Evolutionary conservation across 345 rosid species (phyloP).

Genomic region (Acer negundo): DNA sequence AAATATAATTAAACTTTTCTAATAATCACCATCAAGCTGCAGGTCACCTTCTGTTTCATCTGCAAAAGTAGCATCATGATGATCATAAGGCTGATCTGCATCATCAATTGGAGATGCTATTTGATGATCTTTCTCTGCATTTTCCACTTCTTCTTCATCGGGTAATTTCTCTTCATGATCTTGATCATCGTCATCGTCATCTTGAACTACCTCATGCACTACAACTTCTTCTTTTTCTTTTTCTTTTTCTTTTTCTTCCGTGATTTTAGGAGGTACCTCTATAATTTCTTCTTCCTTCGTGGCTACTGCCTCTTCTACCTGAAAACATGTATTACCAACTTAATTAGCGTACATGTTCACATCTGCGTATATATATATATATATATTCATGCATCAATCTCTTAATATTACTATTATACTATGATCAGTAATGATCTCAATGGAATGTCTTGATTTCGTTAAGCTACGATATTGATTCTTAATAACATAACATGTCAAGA

Average conservation of each 20-base stretch:
- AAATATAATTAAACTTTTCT: no score
- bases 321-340: neutral
- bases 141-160: constrained; percentile 11
- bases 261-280: neutral
- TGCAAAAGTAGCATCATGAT: neutral
- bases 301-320: constrained; percentile 15
- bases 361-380: neutral
- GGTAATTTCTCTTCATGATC: neutral
- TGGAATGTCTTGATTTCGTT: no score
- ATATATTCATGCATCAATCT: no score
- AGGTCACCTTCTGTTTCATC: constrained; percentile 8
- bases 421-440: no score
- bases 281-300: neutral
- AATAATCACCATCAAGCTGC: neutral
- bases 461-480: no score
- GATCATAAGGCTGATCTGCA: neutral
- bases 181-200: neutral
- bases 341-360: neutral
- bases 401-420: no score
- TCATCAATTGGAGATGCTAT: neutral
- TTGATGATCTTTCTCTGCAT: constrained; percentile 13
- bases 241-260: constrained; percentile 28
- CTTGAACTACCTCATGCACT: constrained; percentile 6
- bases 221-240: constrained; percentile 12
- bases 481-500: no score